phyloP scores from a whole-genome alignment of 768 basidiomycete species.

The Trametes cingulata region DNA sequence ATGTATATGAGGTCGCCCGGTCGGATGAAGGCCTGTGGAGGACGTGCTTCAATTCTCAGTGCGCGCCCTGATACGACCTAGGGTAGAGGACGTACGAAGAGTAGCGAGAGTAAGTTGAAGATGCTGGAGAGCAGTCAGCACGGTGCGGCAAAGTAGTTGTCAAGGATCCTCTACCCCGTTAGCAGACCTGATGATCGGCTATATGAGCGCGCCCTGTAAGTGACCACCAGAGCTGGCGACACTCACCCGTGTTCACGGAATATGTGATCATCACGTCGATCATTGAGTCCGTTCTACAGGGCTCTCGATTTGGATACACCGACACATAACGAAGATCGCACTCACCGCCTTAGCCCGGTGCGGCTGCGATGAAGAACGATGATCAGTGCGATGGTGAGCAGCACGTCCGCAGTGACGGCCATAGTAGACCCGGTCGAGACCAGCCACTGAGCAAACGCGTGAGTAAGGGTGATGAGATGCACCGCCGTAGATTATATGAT shows the following conservation, averaged over 20 bases:
- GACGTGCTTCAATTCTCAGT: too few species aligned
- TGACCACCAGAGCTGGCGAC: too few species aligned
- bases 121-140: background rate
- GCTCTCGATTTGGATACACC: too few species aligned
- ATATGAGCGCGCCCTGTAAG: too few species aligned
- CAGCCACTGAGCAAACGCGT: background rate
- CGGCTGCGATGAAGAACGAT: background rate
- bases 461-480: background rate
- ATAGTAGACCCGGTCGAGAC: background rate
- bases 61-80: too few species aligned
- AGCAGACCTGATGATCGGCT: background rate
- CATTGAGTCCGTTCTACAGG: conserved; percentile 7
- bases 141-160: background rate
- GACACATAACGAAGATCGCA: background rate
- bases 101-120: background rate
- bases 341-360: conserved; percentile 1
- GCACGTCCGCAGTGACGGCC: background rate
- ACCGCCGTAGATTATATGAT: background rate
- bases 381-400: conserved; percentile 2
- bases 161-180: background rate
- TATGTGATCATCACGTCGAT: conserved; percentile 2
- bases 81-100: background rate
- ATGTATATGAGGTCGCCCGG: conserved; percentile 2
- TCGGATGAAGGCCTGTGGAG: background rate
- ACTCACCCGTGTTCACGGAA: conserved; percentile 5